A percentile compares a stretch with the other conserved stretches of the same genome.
Conservation (phyloP, 73 alveolate species). For the Symbiodinium natans region DNA sequence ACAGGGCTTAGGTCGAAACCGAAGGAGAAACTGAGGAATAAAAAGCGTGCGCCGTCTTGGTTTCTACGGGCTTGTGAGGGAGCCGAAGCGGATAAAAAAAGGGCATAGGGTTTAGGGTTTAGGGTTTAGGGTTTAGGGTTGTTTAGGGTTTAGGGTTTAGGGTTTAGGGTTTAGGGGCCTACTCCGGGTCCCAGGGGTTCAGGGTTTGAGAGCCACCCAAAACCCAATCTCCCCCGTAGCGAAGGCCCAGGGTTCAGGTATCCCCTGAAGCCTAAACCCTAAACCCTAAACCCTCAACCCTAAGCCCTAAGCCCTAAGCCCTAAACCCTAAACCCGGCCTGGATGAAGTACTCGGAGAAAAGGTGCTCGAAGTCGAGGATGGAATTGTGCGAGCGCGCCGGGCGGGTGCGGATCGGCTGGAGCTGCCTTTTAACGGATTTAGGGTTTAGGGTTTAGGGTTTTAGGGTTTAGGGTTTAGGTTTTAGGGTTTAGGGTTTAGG, state of each 20-base stretch:
- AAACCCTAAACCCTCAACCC: background rate
- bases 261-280: background rate
- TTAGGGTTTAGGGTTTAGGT: background rate
- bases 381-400: slow-evolving; percentile 32
- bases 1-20: too few relatives aligned
- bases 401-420: background rate
- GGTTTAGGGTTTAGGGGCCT: background rate
- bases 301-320: background rate
- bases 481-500: background rate
- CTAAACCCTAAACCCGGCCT: background rate
- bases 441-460: background rate
- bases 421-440: background rate
- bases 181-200: too few relatives aligned
- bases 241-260: too few relatives aligned
- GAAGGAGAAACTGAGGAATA: too few relatives aligned
- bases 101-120: background rate
- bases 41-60: too few relatives aligned
- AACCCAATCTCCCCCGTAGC: too few relatives aligned
- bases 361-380: slow-evolving; percentile 68
- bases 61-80: too few relatives aligned
- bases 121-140: background rate
- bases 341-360: slow-evolving; percentile 57
- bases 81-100: background rate
- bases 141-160: background rate
- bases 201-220: too few relatives aligned